These are phyloP conservation scores for Hippophae tibetana DNA, from an alignment of 306 rosid species.

Conservation along the genomic window DNA sequence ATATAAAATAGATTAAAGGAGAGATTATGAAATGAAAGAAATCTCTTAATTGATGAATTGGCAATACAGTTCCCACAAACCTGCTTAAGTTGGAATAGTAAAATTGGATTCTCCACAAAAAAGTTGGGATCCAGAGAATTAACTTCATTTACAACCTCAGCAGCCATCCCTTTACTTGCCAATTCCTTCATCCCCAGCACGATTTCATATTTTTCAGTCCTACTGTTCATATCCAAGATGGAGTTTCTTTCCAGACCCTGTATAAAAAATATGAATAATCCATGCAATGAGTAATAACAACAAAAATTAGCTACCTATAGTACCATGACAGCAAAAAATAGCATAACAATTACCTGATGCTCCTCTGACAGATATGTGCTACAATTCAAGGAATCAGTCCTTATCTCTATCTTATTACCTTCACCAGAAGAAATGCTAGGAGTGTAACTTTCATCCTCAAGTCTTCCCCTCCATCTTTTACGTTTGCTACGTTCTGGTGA, in stretches of 20 bases:
- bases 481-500: conserved; percentile 81
- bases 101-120: conserved; percentile 62
- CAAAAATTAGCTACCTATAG: not conserved
- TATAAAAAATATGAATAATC: conserved; percentile 10
- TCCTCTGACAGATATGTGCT: conserved; percentile 33
- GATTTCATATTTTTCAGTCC: conserved; percentile 71
- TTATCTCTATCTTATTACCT: conserved; percentile 43
- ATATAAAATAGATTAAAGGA: conserved; percentile 10
- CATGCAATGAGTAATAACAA: not conserved
- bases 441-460: conserved; percentile 46
- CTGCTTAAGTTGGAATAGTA: conserved; percentile 94
- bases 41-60: conserved; percentile 6
- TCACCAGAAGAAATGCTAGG: conserved; percentile 38
- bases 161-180: conserved; percentile 84
- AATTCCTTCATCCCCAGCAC: conserved; percentile 81
- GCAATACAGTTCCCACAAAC: conserved; percentile 28
- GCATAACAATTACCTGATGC: conserved; percentile 49
- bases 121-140: conserved; percentile 60
- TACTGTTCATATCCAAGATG: conserved; percentile 29
- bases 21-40: not conserved
- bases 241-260: conserved; percentile 57
- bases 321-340: not conserved
- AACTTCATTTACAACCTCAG: conserved; percentile 83
- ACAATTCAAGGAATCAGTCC: conserved; percentile 31
- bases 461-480: conserved; percentile 92